Evolutionary conservation across 768 basidiomycete species (phyloP).

Genomic region (Leccinum subgranulosum): DNA sequence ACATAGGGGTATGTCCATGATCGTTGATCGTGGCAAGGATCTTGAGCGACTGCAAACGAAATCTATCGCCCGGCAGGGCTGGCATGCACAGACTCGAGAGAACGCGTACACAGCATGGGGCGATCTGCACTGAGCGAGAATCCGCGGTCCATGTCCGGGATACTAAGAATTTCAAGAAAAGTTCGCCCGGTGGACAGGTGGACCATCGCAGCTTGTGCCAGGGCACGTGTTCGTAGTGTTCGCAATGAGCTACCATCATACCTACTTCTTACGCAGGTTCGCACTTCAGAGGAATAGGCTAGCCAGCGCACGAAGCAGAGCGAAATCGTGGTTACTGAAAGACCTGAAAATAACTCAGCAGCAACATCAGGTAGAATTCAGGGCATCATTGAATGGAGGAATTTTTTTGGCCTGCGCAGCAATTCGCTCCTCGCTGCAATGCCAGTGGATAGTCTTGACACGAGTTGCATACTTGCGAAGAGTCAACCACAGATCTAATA

Average conservation of each 20-base stretch:
- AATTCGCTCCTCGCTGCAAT: not conserved
- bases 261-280: constrained; percentile 11
- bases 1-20: not conserved
- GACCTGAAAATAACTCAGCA: constrained; percentile 13
- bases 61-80: constrained; percentile 1
- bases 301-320: constrained; percentile 14
- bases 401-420: not conserved
- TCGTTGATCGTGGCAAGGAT: constrained; percentile 2
- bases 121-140: constrained; percentile 8
- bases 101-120: constrained; percentile 3
- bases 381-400: constrained; percentile 10
- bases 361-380: constrained; percentile 3
- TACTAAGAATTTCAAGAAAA: constrained; percentile 9
- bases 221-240: constrained; percentile 8
- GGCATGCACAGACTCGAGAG: constrained; percentile 10
- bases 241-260: constrained; percentile 12
- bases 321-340: constrained; percentile 9
- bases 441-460: constrained; percentile 16
- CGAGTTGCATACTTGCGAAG: constrained; percentile 24
- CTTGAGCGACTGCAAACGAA: constrained; percentile 1
- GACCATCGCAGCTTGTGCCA: constrained; percentile 15
- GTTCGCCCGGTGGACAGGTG: not conserved
- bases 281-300: constrained; percentile 10
- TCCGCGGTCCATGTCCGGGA: constrained; percentile 6
- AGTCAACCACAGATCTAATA: constrained; percentile 6